Conservation (phyloP, 805 yeast genomes). For the Clavispora asparagi region DNA sequence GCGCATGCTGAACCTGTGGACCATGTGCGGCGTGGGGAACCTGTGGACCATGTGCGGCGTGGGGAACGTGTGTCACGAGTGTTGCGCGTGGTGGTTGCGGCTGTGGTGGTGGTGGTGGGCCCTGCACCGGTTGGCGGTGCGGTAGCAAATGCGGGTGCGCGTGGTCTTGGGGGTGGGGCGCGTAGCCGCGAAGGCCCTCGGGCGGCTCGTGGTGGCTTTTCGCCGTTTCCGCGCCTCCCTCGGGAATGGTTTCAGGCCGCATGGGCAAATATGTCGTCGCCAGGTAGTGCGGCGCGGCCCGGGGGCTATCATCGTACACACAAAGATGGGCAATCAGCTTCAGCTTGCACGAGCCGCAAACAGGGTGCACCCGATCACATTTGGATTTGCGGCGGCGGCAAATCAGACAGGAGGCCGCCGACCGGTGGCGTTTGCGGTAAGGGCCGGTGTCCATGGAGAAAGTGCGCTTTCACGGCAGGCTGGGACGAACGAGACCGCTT, state of each 20-base stretch:
- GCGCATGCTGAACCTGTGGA: too few species aligned
- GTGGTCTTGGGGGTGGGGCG: too few species aligned
- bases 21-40: too few species aligned
- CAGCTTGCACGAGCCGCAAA: constrained; percentile 39
- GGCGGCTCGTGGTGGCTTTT: too few species aligned
- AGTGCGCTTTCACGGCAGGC: background rate
- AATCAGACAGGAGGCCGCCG: constrained; percentile 41
- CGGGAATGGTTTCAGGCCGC: background rate
- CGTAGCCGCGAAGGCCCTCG: too few species aligned
- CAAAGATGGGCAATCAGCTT: constrained; percentile 41
- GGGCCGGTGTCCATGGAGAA: constrained; percentile 4
- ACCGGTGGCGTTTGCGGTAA: constrained; percentile 31
- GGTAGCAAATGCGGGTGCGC: background rate
- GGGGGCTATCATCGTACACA: constrained; percentile 23
- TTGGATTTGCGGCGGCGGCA: constrained; percentile 40
- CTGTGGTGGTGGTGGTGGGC: too few species aligned
- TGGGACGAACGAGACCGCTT: background rate
- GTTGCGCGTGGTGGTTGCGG: too few species aligned
- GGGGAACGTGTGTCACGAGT: too few species aligned
- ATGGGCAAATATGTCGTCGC: constrained; percentile 9
- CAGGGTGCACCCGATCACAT: constrained; percentile 39
- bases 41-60: too few species aligned
- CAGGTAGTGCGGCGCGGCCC: background rate
- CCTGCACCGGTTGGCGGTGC: too few species aligned
- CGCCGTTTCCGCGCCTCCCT: constrained; percentile 1